phyloP scores from a whole-genome alignment of 108 stramenopile species.

The Skeletonema menzelii region DNA sequence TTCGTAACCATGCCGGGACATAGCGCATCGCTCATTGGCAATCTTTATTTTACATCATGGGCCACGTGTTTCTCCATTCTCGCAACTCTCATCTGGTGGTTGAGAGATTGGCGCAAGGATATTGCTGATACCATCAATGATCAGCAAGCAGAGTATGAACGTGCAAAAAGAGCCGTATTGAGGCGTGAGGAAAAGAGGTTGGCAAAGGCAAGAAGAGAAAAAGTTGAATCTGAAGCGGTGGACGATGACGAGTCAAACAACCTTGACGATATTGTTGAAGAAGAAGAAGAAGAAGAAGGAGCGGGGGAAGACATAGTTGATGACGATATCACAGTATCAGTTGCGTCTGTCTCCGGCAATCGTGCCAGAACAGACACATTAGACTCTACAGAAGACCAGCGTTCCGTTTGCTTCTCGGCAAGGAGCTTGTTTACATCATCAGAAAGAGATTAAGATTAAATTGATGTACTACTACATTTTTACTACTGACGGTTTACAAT shows the following conservation, averaged over 20 bases:
- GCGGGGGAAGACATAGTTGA: not conserved
- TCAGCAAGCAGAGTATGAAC: slow-evolving; percentile 54
- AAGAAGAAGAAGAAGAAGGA: not conserved
- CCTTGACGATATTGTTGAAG: not conserved
- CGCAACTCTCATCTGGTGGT: slow-evolving; percentile 62
- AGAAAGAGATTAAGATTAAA: not conserved
- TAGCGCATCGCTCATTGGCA: slow-evolving; percentile 53
- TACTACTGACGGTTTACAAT: not conserved
- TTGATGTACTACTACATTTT: not conserved
- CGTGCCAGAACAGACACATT: not conserved
- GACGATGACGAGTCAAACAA: slow-evolving; percentile 1
- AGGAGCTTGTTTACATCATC: slow-evolving; percentile 33
- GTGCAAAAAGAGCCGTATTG: slow-evolving; percentile 45
- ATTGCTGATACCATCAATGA: slow-evolving; percentile 51
- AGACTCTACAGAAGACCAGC: not conserved
- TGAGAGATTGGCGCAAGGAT: slow-evolving; percentile 61
- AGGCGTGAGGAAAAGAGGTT: slow-evolving; percentile 35
- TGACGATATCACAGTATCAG: slow-evolving; percentile 1
- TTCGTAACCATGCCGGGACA: slow-evolving; percentile 70
- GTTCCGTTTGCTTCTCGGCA: slow-evolving; percentile 8
- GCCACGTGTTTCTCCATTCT: slow-evolving; percentile 52
- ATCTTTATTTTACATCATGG: slow-evolving; percentile 76
- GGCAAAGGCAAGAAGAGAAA: slow-evolving; percentile 29
- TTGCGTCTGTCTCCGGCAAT: not conserved
- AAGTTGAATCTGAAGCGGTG: not conserved